A percentile compares a stretch with the other conserved stretches of the same genome.
Evolutionary conservation across 1,284 basidiomycete species (phyloP).

Genomic region (Ceratobasidium sp.): DNA sequence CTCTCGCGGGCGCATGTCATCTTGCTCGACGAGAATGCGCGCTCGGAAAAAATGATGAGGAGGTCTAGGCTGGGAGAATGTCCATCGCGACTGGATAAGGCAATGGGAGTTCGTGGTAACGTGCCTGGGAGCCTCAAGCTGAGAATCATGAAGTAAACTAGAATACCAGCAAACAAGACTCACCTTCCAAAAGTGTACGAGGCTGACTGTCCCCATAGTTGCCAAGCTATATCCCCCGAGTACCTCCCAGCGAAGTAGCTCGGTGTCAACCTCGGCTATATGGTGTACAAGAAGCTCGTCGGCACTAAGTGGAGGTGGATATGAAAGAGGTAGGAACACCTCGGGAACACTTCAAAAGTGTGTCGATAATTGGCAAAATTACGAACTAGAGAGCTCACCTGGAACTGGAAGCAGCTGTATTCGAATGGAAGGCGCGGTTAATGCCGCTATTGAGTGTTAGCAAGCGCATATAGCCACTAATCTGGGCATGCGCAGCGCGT

Average conservation of each 20-base stretch:
- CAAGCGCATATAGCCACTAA: constrained; percentile 4
- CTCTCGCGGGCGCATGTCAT: constrained; percentile 21
- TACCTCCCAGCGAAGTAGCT: constrained; percentile 6
- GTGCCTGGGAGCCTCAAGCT: background rate
- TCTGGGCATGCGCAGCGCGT: background rate
- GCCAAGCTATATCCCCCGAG: background rate
- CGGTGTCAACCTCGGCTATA: constrained; percentile 9
- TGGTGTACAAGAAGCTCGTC: background rate
- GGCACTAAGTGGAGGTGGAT: background rate
- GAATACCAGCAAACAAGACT: background rate
- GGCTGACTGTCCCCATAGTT: constrained; percentile 17
- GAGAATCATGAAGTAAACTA: too few relatives aligned
- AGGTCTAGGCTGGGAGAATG: background rate
- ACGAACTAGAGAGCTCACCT: too few relatives aligned
- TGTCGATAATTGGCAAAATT: too few relatives aligned
- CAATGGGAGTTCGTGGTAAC: constrained; percentile 8
- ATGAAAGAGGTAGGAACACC: too few relatives aligned
- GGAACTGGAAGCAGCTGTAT: too few relatives aligned
- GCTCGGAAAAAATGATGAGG: too few relatives aligned
- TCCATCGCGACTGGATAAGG: constrained; percentile 23
- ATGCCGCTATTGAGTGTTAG: background rate
- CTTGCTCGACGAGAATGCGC: background rate
- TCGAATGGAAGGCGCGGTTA: too few relatives aligned
- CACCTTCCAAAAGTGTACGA: constrained; percentile 42
- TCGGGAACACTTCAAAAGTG: too few relatives aligned